phyloP scores from a whole-genome alignment of 2,329 filamentous ascomycete species.

The Diaporthe vaccinii region DNA sequence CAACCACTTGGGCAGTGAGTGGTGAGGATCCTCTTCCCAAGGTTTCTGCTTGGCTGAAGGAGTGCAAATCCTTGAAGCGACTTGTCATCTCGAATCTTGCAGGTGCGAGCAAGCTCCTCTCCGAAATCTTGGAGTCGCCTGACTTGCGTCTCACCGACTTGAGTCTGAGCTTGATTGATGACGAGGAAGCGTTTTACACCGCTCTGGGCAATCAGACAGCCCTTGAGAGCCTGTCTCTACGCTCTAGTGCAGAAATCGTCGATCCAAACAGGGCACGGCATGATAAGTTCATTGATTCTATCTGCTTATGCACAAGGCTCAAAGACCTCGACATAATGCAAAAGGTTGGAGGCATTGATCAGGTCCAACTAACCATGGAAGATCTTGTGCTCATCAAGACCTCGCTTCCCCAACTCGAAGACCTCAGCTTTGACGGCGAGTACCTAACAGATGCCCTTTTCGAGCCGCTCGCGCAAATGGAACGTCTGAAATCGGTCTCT shows the following conservation, averaged over 20 bases:
- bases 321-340: slow-evolving; percentile 65
- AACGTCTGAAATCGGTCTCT: slow-evolving; percentile 63
- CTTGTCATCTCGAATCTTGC: slow-evolving; percentile 65
- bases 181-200: slow-evolving; percentile 65
- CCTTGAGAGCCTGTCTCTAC: slow-evolving; percentile 52
- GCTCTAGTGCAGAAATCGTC: slow-evolving; percentile 42
- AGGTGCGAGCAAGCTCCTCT: slow-evolving; percentile 65
- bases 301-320: slow-evolving; percentile 66
- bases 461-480: slow-evolving; percentile 51
- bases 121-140: slow-evolving; percentile 57
- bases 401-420: slow-evolving; percentile 63
- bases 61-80: slow-evolving; percentile 61
- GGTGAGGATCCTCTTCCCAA: slow-evolving; percentile 46
- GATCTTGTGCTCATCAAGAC: slow-evolving; percentile 63
- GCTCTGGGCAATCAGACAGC: slow-evolving; percentile 63
- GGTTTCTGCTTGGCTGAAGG: slow-evolving; percentile 50
- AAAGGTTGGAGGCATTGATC: slow-evolving; percentile 32
- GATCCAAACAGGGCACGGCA: slow-evolving; percentile 51
- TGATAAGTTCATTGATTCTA: slow-evolving; percentile 51
- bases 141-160: slow-evolving; percentile 61
- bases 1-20: slow-evolving; percentile 43
- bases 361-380: slow-evolving; percentile 61
- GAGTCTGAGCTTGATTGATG: slow-evolving; percentile 61
- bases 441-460: slow-evolving; percentile 63
- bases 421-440: slow-evolving; percentile 69